Evolutionary conservation across 768 basidiomycete species (phyloP), one percentile per base, ranked within the genome.

Genomic region (Phylloporus sp.): DNA sequence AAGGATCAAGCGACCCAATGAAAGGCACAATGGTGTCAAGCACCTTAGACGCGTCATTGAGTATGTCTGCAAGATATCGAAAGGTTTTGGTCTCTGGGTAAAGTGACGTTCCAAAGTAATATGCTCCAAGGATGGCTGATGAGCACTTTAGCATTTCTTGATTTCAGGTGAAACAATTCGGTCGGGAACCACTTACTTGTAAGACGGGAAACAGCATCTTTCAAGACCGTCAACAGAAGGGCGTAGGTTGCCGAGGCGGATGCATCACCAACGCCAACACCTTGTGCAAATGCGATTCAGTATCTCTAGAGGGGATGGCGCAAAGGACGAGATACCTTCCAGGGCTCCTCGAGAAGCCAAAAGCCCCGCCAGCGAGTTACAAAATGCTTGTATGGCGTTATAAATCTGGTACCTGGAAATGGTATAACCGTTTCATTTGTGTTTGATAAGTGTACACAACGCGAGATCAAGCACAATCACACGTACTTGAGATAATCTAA

Each of bases 51-150:
- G 70, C 63, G 49, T 86, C 83, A 49, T 84, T 85, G 50, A 82
- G 66, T 13, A 84, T 69, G 54, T 86, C 84, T 0, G 82, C 84
- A 21, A 83, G 69, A 39, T 84, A 69, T 13, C 84, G 77, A 52
- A 82, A 86, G 1, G 72, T 79, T 61, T 86, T 87, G 1, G 82
- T 81, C 65, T 87, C 84, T 5, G 84, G 81, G 26, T 74, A 79
- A 4, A 86, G 73, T 0, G 77, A 79, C 0, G 83, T 79, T 3
- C 84, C 83, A 17, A 85, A 65, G 33, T 72, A 68, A 57, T 82
- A 82, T 1, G 79, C 84, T 4, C 72, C 77, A 7, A 78, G 52
- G 36, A 87, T 84, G 8, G 84, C 84, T 85, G 27, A 49, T 7
- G 40, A 31, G 23, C 23, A 18, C 4, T 31, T 50, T 7, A 50